phyloP scores from a whole-genome alignment of 225 moss, liverwort and hornwort genomes.

The Takakia lepidozioides region DNA sequence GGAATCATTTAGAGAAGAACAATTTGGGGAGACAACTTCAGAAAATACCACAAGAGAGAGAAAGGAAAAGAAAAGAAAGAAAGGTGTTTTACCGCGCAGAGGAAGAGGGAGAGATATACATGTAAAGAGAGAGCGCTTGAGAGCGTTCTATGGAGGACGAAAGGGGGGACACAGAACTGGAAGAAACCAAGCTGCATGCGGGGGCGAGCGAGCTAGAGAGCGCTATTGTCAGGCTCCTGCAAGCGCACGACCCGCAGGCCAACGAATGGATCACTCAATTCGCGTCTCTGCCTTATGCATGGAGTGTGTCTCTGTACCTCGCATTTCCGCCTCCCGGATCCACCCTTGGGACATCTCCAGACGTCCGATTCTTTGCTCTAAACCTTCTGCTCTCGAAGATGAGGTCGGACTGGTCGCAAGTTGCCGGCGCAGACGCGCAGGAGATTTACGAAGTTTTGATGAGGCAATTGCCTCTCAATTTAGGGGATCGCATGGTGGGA shows the following conservation, averaged over 20 bases:
- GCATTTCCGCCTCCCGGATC: slow-evolving; percentile 48
- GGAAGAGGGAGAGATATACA: no score
- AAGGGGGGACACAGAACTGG: slow-evolving; percentile 16
- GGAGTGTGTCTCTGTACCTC: slow-evolving; percentile 46
- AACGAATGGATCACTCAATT: slow-evolving; percentile 44
- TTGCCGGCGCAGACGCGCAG: slow-evolving; percentile 34
- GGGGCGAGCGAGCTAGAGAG: slow-evolving; percentile 29
- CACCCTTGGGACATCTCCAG: slow-evolving; percentile 21
- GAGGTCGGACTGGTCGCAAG: slow-evolving; percentile 45
- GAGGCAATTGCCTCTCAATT: slow-evolving; percentile 29
- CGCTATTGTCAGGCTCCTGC: slow-evolving; percentile 37
- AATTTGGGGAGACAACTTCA: no score
- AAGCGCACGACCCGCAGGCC: slow-evolving; percentile 23
- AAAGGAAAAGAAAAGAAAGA: no score
- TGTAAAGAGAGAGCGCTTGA: no score
- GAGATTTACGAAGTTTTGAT: slow-evolving; percentile 47
- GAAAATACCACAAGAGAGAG: no score
- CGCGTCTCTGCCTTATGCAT: slow-evolving; percentile 36
- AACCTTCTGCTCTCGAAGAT: slow-evolving; percentile 48
- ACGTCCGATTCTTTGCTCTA: slow-evolving; percentile 44
- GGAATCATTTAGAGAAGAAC: no score
- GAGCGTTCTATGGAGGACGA: no score
- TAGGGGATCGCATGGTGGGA: slow-evolving; percentile 29
- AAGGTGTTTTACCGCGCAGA: no score
- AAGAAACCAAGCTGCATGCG: slow-evolving; percentile 9